These are phyloP conservation scores for Psilocybe tampanensis DNA, from an alignment of 768 basidiomycete species.

Conservation along the genomic window DNA sequence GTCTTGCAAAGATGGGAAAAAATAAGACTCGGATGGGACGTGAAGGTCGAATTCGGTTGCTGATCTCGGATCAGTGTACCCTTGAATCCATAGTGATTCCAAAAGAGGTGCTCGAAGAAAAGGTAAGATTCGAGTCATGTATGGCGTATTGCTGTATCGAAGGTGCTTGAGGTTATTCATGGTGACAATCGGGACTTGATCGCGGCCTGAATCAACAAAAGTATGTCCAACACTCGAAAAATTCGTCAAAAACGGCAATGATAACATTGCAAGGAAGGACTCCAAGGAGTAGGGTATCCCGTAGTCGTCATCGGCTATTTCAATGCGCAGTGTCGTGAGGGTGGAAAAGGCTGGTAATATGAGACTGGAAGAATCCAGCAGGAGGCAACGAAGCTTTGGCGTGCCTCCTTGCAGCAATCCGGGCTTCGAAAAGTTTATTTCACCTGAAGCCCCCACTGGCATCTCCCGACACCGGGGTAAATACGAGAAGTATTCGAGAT, in stretches of 20 bases:
- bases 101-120: slow-evolving; percentile 18
- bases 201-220: background rate
- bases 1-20: no score
- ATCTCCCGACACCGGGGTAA: no score
- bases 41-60: no score
- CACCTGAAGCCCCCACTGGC: no score
- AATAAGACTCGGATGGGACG: no score
- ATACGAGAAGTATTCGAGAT: slow-evolving; percentile 17
- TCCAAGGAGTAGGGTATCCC: background rate
- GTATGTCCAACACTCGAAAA: slow-evolving; percentile 17
- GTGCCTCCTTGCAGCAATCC: no score
- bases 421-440: no score
- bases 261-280: slow-evolving; percentile 13
- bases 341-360: no score
- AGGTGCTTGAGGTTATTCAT: slow-evolving; percentile 19
- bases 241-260: slow-evolving; percentile 13
- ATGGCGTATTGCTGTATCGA: slow-evolving; percentile 9
- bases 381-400: no score
- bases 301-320: background rate
- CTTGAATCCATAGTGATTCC: slow-evolving; percentile 20
- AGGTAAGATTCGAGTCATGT: slow-evolving; percentile 10
- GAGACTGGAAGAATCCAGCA: no score
- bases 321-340: slow-evolving; percentile 2
- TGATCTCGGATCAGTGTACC: background rate
- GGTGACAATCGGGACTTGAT: background rate